phyloP scores from a whole-genome alignment of 2,329 filamentous ascomycete genomes.

The Myrmaecium sp. region DNA sequence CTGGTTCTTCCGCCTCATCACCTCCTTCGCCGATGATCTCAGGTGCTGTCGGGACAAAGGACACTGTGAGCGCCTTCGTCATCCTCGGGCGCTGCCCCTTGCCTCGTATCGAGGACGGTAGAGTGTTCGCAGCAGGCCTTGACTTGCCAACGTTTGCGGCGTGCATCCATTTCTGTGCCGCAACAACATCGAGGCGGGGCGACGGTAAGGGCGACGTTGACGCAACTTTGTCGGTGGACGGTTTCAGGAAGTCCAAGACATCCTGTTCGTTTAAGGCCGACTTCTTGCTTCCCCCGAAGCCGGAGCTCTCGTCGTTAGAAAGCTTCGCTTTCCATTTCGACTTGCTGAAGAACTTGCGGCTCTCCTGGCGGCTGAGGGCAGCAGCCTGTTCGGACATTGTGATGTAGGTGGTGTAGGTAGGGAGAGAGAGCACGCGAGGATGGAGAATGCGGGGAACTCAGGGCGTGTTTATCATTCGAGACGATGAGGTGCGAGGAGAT shows the following conservation, averaged over 20 bases:
- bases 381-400: too few species aligned
- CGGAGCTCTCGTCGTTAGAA: too few species aligned
- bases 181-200: constrained; percentile 32
- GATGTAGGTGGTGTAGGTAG: too few species aligned
- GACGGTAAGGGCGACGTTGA: constrained; percentile 10
- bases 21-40: constrained; percentile 83
- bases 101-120: constrained; percentile 13
- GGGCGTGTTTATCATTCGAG: too few species aligned
- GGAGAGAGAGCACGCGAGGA: too few species aligned
- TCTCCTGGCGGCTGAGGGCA: too few species aligned
- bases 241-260: constrained; percentile 41
- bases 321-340: too few species aligned
- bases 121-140: constrained; percentile 13
- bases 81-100: constrained; percentile 22
- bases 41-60: constrained; percentile 55
- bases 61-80: constrained; percentile 55
- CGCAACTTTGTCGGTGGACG: constrained; percentile 28
- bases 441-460: too few species aligned
- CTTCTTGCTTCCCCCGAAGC: too few species aligned
- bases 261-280: too few species aligned
- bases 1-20: constrained; percentile 62
- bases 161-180: constrained; percentile 34
- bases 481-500: too few species aligned
- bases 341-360: too few species aligned
- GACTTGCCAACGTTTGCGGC: constrained; percentile 25